Evolutionary conservation across 805 yeast genomes (phyloP).

Genomic region (Yarrowia divulgata): DNA sequence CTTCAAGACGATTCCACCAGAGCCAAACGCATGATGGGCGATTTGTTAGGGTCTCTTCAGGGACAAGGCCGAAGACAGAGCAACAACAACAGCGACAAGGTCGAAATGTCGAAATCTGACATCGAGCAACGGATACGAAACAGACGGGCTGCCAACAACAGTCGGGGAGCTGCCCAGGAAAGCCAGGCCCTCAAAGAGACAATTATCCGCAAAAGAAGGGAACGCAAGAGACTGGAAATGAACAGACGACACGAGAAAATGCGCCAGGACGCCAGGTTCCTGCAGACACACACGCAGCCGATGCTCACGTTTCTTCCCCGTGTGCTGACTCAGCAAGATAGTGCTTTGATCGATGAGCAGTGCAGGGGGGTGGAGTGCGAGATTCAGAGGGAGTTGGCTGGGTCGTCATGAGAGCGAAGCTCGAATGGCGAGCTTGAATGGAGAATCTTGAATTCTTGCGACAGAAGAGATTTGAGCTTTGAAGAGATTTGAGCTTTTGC

Average conservation of each 20-base stretch:
- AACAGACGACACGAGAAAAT: constrained; percentile 7
- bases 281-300: not conserved
- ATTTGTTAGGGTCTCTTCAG: constrained; percentile 9
- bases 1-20: constrained; percentile 8
- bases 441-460: too few species aligned
- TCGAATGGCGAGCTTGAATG: too few species aligned
- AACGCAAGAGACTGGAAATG: constrained; percentile 17
- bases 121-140: constrained; percentile 14
- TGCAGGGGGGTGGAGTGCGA: constrained; percentile 1
- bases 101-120: not conserved
- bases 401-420: not conserved
- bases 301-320: constrained; percentile 4
- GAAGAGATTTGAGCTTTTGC: too few species aligned
- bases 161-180: not conserved
- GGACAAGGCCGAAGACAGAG: not conserved
- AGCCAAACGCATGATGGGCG: constrained; percentile 13
- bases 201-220: not conserved
- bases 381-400: constrained; percentile 7
- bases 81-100: not conserved
- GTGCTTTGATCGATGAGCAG: not conserved
- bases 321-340: constrained; percentile 1
- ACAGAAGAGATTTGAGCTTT: too few species aligned
- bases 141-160: not conserved
- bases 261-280: not conserved
- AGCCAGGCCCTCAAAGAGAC: constrained; percentile 2